Percentiles rank a stretch among this genome's conserved stretches.
phyloP scores from a whole-genome alignment of 441 rosid genomes.

The Monsonia emarginata region DNA sequence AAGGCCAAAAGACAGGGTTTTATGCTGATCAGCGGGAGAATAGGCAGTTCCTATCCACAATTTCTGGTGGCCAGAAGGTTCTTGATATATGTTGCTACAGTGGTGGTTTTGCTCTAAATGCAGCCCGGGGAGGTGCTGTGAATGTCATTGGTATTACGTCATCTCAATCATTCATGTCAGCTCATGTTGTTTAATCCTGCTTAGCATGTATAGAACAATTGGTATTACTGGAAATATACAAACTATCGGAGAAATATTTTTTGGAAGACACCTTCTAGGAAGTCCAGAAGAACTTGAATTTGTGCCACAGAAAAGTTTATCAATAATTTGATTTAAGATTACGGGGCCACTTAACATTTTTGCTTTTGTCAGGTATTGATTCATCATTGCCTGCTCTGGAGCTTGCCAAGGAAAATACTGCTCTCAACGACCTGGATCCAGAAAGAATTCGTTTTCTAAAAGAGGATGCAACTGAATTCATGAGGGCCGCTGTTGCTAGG shows the following conservation, averaged over 20 bases:
- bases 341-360: background rate
- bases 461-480: slow-evolving; percentile 63
- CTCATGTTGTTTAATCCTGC: background rate
- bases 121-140: slow-evolving; percentile 56
- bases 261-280: background rate
- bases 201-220: background rate
- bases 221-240: background rate
- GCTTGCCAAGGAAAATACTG: slow-evolving; percentile 67
- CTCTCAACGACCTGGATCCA: slow-evolving; percentile 63
- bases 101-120: slow-evolving; percentile 79
- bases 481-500: slow-evolving; percentile 69
- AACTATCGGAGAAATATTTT: background rate
- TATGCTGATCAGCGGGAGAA: slow-evolving; percentile 80
- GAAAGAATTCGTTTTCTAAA: slow-evolving; percentile 45
- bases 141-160: slow-evolving; percentile 39
- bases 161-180: background rate
- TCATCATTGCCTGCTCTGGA: slow-evolving; percentile 74
- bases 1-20: slow-evolving; percentile 85
- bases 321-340: background rate
- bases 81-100: slow-evolving; percentile 82
- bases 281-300: background rate
- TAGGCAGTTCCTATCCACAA: slow-evolving; percentile 52
- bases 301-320: background rate
- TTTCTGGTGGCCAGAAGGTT: slow-evolving; percentile 58
- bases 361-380: slow-evolving; percentile 51